A percentile compares a stretch with the other conserved stretches of the same genome.
These are phyloP conservation scores for Apiospora koreana DNA, from an alignment of 2,329 filamentous ascomycete species.

Conservation along the genomic window DNA sequence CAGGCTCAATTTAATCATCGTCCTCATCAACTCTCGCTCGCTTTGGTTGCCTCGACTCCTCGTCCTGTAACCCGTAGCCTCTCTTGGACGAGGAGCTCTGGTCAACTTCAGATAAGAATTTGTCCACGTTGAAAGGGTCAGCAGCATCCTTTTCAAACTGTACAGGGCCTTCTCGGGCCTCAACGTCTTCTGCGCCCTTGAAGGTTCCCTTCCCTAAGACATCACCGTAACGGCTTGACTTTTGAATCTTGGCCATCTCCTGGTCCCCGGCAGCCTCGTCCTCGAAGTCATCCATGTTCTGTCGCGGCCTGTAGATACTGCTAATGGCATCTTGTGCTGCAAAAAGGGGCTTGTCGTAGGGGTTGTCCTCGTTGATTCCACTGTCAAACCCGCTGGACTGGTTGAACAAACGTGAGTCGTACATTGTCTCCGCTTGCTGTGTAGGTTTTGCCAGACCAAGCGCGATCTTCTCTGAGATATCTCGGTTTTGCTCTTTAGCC, in stretches of 20 bases:
- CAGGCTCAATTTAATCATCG: conserved; percentile 39
- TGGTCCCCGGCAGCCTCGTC: conserved; percentile 78
- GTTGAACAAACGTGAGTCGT: conserved; percentile 94
- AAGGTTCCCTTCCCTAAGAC: conserved; percentile 88
- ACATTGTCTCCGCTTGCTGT: conserved; percentile 90
- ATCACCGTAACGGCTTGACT: conserved; percentile 79
- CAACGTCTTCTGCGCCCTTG: conserved; percentile 75
- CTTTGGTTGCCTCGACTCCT: conserved; percentile 63
- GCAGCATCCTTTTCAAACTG: conserved; percentile 88
- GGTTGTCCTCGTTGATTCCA: conserved; percentile 96
- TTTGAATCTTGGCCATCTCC: conserved; percentile 87
- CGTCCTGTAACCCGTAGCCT: conserved; percentile 74
- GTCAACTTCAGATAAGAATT: conserved; percentile 82
- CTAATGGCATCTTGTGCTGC: conserved; percentile 93
- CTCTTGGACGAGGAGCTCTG: conserved; percentile 65
- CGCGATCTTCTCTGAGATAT: conserved; percentile 96
- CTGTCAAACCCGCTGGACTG: conserved; percentile 87
- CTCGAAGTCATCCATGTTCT: conserved; percentile 73
- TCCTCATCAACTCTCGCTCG: conserved; percentile 79
- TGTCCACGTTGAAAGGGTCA: conserved; percentile 93
- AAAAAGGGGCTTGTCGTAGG: conserved; percentile 96
- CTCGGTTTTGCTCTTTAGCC: conserved; percentile 91
- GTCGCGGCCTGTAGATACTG: conserved; percentile 85
- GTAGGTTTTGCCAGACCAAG: conserved; percentile 94
- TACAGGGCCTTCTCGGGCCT: conserved; percentile 85